Evolutionary conservation across 371 early-diverging fungal species (phyloP), one percentile per base, ranked within the genome.

Genomic region (Dipsacomyces acuminosporus): DNA sequence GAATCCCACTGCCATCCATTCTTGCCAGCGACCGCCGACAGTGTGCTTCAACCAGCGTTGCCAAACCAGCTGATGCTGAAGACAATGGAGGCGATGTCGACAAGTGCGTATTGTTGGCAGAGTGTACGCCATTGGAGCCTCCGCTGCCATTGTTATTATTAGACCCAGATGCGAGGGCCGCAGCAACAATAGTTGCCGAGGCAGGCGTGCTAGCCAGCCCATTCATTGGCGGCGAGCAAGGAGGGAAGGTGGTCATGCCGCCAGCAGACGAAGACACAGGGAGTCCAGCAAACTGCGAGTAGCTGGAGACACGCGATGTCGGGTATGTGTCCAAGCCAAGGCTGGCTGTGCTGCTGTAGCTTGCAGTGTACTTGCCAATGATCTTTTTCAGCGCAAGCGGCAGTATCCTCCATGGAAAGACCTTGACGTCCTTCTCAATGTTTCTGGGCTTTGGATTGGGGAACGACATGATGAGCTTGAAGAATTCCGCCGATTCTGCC

Each of bases 361-460:
- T 73, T 21, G 74, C 66, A 7, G 74, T 73, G 44, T 75, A 75
- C 70, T 87, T 88, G 60, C 80, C 74, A 9, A 88, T 80, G 45
- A 90, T 87, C 63, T 88, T 88, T 44, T 83, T 80, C 11, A 88
- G 77, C 0, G 85, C 86, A 14, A 73, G 73, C 0, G 80, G 80
- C 15, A 89, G 58, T 0, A 80, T 78, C 45, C 74, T 72, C 90
- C 90, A 90, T 14, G 80, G 79, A 65, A 88, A 90, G 1, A 90
- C 86, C 69, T 89, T 89, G 72, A 90, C 85, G 44, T 89, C 88
- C 57, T 90, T 90, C 71, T 89, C 89, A 51, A 89, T 89, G 59
- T 89, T 89, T 21, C 90, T 70, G 22, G 90, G 90, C 70, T 86
- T 88, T 41, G 90, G 89, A 59, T 85, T 83, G 0, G 87, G 85